These are phyloP conservation scores for Globisporangium nunn DNA, from an alignment of 352 stramenopile genomes.

Conservation along the genomic window DNA sequence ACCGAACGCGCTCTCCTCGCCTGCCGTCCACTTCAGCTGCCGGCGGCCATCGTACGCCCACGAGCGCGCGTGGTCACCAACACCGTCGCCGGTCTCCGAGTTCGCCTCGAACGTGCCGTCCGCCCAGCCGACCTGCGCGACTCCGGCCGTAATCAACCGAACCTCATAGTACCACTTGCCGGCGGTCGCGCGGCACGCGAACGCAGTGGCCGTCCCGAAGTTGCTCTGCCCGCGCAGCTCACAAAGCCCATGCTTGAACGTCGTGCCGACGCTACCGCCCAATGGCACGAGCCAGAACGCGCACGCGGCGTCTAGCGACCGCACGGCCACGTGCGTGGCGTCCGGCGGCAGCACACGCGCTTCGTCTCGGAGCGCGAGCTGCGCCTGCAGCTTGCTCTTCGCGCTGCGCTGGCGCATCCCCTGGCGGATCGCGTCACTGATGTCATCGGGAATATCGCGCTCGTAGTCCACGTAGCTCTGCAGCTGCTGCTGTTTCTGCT, in stretches of 20 bases:
- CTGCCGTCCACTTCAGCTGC: conserved; percentile 79
- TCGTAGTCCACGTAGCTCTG: conserved; percentile 73
- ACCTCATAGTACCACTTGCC: conserved; percentile 91
- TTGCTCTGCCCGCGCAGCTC: conserved; percentile 68
- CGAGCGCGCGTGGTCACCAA: conserved; percentile 84
- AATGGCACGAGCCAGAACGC: conserved; percentile 43
- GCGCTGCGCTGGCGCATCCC: conserved; percentile 46
- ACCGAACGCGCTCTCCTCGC: conserved; percentile 58
- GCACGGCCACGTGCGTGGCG: conserved; percentile 23
- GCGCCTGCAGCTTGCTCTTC: conserved; percentile 11
- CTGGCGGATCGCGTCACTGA: conserved; percentile 61
- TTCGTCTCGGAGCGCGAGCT: conserved; percentile 11
- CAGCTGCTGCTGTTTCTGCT: conserved; percentile 56
- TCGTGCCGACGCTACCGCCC: conserved; percentile 29
- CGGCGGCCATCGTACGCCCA: conserved; percentile 88
- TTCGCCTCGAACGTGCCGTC: conserved; percentile 71
- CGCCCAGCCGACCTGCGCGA: conserved; percentile 92
- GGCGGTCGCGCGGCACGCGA: conserved; percentile 28
- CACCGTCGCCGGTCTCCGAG: conserved; percentile 78
- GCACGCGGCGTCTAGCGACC: conserved; percentile 16
- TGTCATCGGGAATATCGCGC: conserved; percentile 33
- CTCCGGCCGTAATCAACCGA: conserved; percentile 76
- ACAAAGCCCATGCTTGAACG: conserved; percentile 64
- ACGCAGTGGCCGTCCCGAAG: conserved; percentile 68
- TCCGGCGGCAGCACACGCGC: conserved; percentile 23